These are phyloP conservation scores for Cucurbita ficifolia DNA, from an alignment of 306 rosid genomes.

Conservation along the genomic window DNA sequence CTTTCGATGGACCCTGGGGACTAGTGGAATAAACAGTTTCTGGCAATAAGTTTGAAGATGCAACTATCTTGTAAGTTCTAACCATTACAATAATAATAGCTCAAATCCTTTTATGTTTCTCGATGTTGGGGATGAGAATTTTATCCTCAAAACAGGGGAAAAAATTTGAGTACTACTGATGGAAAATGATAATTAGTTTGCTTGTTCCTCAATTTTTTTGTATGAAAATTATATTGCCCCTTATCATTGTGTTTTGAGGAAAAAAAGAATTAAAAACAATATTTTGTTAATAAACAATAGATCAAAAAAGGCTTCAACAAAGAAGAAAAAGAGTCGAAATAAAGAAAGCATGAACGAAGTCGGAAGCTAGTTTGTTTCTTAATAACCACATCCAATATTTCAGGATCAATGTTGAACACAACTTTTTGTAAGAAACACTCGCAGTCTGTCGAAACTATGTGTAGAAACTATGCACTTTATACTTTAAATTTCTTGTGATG, in stretches of 20 bases:
- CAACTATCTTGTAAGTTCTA: background rate
- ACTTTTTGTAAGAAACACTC: too few relatives aligned
- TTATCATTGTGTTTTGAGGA: background rate
- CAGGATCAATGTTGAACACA: too few relatives aligned
- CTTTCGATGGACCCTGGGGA: background rate
- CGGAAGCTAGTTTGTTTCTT: too few relatives aligned
- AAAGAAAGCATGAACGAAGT: background rate
- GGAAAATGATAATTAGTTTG: background rate
- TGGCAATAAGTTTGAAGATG: background rate
- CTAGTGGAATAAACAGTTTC: background rate
- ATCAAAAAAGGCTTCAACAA: background rate
- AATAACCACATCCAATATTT: too few relatives aligned
- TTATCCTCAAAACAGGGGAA: background rate
- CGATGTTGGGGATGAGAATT: background rate
- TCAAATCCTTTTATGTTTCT: background rate
- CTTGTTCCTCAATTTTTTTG: background rate
- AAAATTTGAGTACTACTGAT: background rate
- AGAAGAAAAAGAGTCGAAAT: background rate
- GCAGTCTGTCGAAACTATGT: too few relatives aligned
- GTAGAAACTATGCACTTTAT: too few relatives aligned
- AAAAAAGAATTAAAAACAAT: background rate
- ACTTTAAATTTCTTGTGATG: too few relatives aligned
- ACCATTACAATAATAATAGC: background rate
- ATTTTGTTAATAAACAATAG: too few relatives aligned
- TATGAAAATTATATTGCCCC: background rate